A percentile compares a stretch with the other conserved stretches of the same genome.
These are phyloP conservation scores for Moesziomyces sp. DNA, from an alignment of 1,284 basidiomycete species.

Conservation along the genomic window DNA sequence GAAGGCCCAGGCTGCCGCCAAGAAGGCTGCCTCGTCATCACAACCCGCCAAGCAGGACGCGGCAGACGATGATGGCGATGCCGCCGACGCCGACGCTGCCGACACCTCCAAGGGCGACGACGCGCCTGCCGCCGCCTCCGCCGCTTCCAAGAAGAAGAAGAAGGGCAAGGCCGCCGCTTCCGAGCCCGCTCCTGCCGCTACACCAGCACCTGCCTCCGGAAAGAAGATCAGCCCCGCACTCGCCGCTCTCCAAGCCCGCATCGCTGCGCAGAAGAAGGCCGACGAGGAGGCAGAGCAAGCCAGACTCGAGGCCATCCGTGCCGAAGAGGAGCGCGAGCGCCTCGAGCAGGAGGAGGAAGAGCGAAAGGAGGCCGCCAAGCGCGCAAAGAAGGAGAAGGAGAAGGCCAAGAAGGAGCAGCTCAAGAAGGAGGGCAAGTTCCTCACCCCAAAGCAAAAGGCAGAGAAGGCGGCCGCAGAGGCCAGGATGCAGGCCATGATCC, in stretches of 20 bases:
- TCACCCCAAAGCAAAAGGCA: slow-evolving; percentile 84
- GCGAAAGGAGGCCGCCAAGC: slow-evolving; percentile 63
- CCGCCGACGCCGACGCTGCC: slow-evolving; percentile 40
- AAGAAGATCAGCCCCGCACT: slow-evolving; percentile 64
- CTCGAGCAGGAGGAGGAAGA: slow-evolving; percentile 64
- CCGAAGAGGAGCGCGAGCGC: slow-evolving; percentile 64
- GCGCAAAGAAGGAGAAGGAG: slow-evolving; percentile 65
- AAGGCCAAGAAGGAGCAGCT: slow-evolving; percentile 65
- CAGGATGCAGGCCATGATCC: slow-evolving; percentile 87
- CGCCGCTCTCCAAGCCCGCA: slow-evolving; percentile 63
- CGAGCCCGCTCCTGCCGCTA: slow-evolving; percentile 40
- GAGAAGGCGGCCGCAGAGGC: slow-evolving; percentile 91
- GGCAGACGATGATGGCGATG: slow-evolving; percentile 19
- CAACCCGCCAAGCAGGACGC: slow-evolving; percentile 40
- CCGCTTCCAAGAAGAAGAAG: slow-evolving; percentile 61
- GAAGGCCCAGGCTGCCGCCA: slow-evolving; percentile 62
- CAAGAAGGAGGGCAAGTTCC: slow-evolving; percentile 66
- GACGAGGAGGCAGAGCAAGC: slow-evolving; percentile 63
- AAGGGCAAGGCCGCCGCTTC: slow-evolving; percentile 52
- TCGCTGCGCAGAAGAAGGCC: slow-evolving; percentile 66
- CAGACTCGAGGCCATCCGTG: slow-evolving; percentile 57
- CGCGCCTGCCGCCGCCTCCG: slow-evolving; percentile 15
- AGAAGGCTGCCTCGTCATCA: slow-evolving; percentile 45
- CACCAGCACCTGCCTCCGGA: slow-evolving; percentile 40
- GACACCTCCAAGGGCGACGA: slow-evolving; percentile 18